Conservation (phyloP, 257 asterid genomes). For the Linaria vulgaris region DNA sequence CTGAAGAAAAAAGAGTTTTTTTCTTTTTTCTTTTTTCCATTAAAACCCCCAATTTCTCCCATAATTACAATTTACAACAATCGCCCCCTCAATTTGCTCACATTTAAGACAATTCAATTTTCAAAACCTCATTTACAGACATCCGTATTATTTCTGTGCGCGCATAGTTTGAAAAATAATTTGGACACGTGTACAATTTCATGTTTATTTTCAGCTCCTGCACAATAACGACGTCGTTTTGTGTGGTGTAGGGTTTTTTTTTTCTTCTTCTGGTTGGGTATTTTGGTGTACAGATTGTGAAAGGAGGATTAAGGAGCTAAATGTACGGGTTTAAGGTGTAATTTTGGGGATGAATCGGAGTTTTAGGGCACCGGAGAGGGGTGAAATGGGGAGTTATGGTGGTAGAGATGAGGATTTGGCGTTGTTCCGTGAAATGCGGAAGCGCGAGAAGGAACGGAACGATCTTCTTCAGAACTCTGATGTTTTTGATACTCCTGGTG, state of each 20-base stretch:
- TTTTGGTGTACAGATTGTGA: too few relatives aligned
- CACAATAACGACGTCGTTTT: conserved; percentile 32
- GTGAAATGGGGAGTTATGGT: conserved; percentile 59
- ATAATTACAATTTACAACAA: conserved; percentile 40
- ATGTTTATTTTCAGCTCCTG: conserved; percentile 41
- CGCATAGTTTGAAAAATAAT: conserved; percentile 10
- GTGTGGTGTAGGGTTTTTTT: conserved; percentile 21
- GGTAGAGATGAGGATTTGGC: conserved; percentile 80
- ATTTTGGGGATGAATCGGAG: conserved; percentile 72
- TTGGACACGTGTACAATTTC: conserved; percentile 34
- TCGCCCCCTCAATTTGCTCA: conserved; percentile 14
- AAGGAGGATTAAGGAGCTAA: conserved; percentile 48
- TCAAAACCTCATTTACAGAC: too few relatives aligned
- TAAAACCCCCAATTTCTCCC: conserved; percentile 32
- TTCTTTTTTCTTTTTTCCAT: conserved; percentile 23
- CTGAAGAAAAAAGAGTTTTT: neutral
- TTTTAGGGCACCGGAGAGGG: conserved; percentile 76
- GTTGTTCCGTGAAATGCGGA: conserved; percentile 86
- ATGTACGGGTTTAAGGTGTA: conserved; percentile 26
- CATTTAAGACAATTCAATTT: too few relatives aligned
- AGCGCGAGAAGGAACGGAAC: conserved; percentile 75
- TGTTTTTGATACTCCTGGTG: conserved; percentile 77
- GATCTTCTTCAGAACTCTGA: conserved; percentile 68
- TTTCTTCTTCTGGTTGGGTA: too few relatives aligned
- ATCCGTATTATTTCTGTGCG: conserved; percentile 20